Percentiles rank a stretch among this genome's conserved stretches.
phyloP scores from a whole-genome alignment of 805 yeast species.

The Kodamaea laetipori region DNA sequence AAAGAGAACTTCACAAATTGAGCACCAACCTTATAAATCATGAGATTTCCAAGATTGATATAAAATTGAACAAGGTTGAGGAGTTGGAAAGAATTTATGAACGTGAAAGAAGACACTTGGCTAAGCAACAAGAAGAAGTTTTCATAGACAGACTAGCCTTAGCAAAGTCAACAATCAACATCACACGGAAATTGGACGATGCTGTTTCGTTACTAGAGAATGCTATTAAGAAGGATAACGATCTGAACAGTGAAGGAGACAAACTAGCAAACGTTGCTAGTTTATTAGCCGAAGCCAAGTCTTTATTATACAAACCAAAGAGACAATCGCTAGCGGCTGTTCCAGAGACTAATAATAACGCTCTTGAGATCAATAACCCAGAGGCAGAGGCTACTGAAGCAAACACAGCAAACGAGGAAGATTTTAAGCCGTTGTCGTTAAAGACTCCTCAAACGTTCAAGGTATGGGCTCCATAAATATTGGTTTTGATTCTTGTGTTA shows the following conservation, averaged over 20 bases:
- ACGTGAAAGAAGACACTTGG: conserved; percentile 59
- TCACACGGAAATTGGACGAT: conserved; percentile 50
- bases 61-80: conserved; percentile 60
- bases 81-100: conserved; percentile 68
- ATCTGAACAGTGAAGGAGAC: conserved; percentile 8
- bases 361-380: conserved; percentile 10
- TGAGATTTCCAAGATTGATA: conserved; percentile 62
- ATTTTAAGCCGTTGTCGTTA: conserved; percentile 39
- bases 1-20: conserved; percentile 68
- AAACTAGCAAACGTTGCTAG: conserved; percentile 15
- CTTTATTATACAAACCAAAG: conserved; percentile 36
- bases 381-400: conserved; percentile 15
- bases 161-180: conserved; percentile 55
- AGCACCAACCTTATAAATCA: conserved; percentile 60
- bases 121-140: conserved; percentile 65
- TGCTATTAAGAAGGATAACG: conserved; percentile 4
- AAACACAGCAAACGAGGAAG: conserved; percentile 16
- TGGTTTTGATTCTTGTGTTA: conserved; percentile 1
- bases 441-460: conserved; percentile 45
- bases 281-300: conserved; percentile 34
- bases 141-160: conserved; percentile 68
- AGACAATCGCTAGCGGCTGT: conserved; percentile 26
- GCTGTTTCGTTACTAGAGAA: conserved; percentile 24
- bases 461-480: conserved; percentile 44
- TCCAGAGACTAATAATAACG: conserved; percentile 13